These are phyloP conservation scores for Aspergillus haitiensis DNA, from an alignment of 495 filamentous ascomycete species.

Conservation along the genomic window DNA sequence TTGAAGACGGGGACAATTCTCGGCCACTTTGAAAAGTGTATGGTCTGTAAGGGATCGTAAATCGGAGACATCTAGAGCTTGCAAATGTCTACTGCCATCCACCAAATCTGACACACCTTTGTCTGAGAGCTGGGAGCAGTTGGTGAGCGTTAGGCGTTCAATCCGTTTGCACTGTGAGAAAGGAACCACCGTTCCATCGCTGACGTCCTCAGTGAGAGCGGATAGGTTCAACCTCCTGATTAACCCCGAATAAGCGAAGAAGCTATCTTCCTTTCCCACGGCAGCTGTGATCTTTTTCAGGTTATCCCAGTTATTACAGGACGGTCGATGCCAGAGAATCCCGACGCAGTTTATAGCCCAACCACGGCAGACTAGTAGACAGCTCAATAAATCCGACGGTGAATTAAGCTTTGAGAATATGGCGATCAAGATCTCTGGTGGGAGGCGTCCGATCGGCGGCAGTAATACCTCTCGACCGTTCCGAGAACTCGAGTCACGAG, in stretches of 20 bases:
- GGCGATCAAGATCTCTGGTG: constrained; percentile 89
- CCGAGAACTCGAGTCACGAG: constrained; percentile 65
- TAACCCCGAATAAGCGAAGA: constrained; percentile 82
- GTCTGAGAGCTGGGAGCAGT: constrained; percentile 83
- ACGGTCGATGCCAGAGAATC: constrained; percentile 90
- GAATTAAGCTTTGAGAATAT: constrained; percentile 83
- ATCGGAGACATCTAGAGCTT: constrained; percentile 88
- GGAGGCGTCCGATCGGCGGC: constrained; percentile 78
- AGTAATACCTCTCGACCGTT: constrained; percentile 55
- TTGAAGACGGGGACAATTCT: constrained; percentile 80
- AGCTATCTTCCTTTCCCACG: constrained; percentile 64
- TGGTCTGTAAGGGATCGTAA: constrained; percentile 76
- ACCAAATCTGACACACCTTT: constrained; percentile 77
- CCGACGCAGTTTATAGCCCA: constrained; percentile 95
- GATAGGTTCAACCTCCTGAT: constrained; percentile 90
- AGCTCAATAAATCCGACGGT: constrained; percentile 73
- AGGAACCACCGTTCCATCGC: constrained; percentile 83
- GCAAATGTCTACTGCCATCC: constrained; percentile 73
- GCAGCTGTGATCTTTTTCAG: constrained; percentile 75
- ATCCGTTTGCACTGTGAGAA: constrained; percentile 84
- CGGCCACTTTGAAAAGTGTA: constrained; percentile 76
- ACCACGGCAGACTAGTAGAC: constrained; percentile 87
- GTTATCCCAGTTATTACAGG: constrained; percentile 81
- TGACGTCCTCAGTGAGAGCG: constrained; percentile 70
- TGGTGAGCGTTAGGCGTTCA: constrained; percentile 91